Percentiles rank a stretch among this genome's conserved stretches.
Conservation (phyloP, 108 stramenopile species). For the Skeletonema potamos region DNA sequence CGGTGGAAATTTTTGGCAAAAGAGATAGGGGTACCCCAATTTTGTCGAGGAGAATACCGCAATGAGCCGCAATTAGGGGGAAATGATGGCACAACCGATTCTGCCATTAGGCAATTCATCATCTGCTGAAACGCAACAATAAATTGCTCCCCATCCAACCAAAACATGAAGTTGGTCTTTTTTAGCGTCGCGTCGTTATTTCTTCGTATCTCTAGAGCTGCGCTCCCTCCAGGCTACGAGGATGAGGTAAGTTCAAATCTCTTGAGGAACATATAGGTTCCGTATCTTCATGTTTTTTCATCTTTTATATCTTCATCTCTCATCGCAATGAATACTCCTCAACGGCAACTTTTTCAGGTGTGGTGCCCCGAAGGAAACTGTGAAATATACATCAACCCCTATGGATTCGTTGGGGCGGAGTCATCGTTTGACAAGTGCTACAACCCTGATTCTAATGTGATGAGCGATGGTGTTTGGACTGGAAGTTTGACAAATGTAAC, state of each 20-base stretch:
- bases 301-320: not conserved
- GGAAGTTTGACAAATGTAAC: not conserved
- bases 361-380: constrained; percentile 9
- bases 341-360: not conserved
- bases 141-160: not conserved
- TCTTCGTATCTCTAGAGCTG: not conserved
- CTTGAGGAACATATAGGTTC: not conserved
- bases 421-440: constrained; percentile 12
- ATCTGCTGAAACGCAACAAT: no score
- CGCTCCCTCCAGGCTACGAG: constrained; percentile 29
- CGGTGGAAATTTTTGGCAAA: no score
- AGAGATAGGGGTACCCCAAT: no score
- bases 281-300: not conserved
- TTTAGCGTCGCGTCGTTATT: not conserved
- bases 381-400: constrained; percentile 17
- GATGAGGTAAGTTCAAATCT: not conserved
- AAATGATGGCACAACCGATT: no score
- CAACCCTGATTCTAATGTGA: not conserved
- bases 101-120: no score
- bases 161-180: not conserved
- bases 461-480: not conserved
- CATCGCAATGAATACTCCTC: not conserved
- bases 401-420: not conserved
- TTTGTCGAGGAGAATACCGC: no score
- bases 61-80: no score